Evolutionary conservation across 495 filamentous ascomycete genomes (phyloP), one percentile per base, ranked within the genome.

Genomic region (Xylaria flabelliformis): DNA sequence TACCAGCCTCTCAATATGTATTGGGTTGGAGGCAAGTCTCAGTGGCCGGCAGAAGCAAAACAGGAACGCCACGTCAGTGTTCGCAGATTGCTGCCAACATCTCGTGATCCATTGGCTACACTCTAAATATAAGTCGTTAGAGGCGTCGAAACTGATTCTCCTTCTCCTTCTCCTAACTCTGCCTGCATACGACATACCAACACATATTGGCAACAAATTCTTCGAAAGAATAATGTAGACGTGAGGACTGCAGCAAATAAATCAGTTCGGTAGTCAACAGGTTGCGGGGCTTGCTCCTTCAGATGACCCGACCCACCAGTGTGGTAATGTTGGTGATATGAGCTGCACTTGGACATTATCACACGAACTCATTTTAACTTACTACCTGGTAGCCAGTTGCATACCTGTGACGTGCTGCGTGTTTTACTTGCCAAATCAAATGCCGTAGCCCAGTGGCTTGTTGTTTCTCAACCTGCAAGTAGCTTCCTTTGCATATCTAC

Each of bases 51-150:
- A 64, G 39, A 44, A 64, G 36, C 39, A 64, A 44, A 64, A 42
- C 61, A 44, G n/a, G 15, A 44, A 64, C 36, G 61, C 61, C 61
- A 64, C 61, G 61, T 64, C 19, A 26, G 61, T 64, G 61, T 61
- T n/a, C 58, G 58, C 58, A 19, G 34, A 61, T 61, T 61, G 58
- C 39, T 61, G 32, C 34, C 58, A 21, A 5, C 34, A 32, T 61
- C 53, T 29, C 13, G 53, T 26, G 26, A 56, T 12, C 3, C 12
- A 56, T 56, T 12, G 29, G 51, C 51, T 29, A 21, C 13, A 17
- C 53, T 26, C 58, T 39, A 21, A 39, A 41, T 36, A 3, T 15
- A 15, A 15, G 24, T 29, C 0, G 29, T 55, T 29, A 24, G n/a
- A 61, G 17, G 4, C 56, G 34, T n/a, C 12, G 17, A 61, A 17